Evolutionary conservation across 1,284 basidiomycete genomes (phyloP).

Genomic region (Puccinia sorghi): DNA sequence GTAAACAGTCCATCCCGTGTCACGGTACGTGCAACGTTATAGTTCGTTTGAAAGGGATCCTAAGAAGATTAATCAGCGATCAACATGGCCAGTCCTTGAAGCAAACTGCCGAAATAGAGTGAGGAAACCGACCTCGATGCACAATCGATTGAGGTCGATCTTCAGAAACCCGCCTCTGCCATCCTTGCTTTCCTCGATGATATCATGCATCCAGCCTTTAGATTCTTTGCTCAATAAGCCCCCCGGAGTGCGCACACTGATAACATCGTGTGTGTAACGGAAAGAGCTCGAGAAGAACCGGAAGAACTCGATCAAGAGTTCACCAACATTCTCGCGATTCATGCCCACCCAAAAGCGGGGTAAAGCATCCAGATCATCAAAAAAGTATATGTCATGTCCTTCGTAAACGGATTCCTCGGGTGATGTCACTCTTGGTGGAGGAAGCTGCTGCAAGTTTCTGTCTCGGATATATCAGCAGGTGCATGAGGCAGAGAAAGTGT

Average conservation of each 20-base stretch:
- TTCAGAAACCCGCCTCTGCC: conserved; percentile 67
- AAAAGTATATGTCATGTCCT: conserved; percentile 72
- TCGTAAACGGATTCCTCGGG: conserved; percentile 77
- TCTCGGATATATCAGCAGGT: background rate
- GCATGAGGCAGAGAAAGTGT: conserved; percentile 18
- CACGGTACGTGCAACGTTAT: conserved; percentile 93
- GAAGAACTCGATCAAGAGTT: conserved; percentile 97
- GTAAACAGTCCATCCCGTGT: conserved; percentile 95
- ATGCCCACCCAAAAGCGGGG: conserved; percentile 89
- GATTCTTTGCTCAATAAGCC: conserved; percentile 84
- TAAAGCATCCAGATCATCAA: conserved; percentile 91
- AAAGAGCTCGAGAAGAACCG: conserved; percentile 94
- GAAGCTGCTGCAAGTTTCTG: conserved; percentile 59
- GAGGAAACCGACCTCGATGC: conserved; percentile 72
- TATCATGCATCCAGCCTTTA: conserved; percentile 92
- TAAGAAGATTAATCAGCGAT: conserved; percentile 57
- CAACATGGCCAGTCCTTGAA: background rate
- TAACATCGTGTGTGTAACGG: conserved; percentile 83
- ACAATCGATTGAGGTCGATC: conserved; percentile 84
- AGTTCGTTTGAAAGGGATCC: conserved; percentile 94
- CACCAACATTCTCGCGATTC: conserved; percentile 88
- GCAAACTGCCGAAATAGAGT: background rate
- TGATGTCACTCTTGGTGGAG: conserved; percentile 54
- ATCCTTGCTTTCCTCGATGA: conserved; percentile 62
- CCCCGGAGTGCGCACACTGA: conserved; percentile 74